Evolutionary conservation across 805 yeast genomes (phyloP).

Genomic region (Monosporozyma servazzii): DNA sequence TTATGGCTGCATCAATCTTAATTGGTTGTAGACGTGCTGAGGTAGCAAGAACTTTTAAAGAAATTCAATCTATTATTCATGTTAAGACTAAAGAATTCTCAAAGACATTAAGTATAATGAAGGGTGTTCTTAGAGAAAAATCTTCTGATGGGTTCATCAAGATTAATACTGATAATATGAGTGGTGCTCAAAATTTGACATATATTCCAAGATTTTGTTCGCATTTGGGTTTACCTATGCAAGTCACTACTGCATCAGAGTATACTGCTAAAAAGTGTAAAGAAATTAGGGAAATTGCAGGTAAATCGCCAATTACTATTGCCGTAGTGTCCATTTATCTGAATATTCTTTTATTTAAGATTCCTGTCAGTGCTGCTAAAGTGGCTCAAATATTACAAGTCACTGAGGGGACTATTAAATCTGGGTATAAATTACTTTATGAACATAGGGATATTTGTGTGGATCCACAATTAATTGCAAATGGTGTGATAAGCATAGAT

Average conservation of each 20-base stretch:
- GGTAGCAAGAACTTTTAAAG: slow-evolving; percentile 91
- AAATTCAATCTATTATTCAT: slow-evolving; percentile 87
- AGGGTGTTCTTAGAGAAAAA: slow-evolving; percentile 48
- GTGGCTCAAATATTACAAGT: slow-evolving; percentile 93
- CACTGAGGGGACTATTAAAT: slow-evolving; percentile 93
- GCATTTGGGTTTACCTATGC: slow-evolving; percentile 77
- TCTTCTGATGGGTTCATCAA: slow-evolving; percentile 31
- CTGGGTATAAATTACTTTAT: slow-evolving; percentile 74
- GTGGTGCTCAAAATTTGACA: slow-evolving; percentile 86
- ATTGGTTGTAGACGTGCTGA: slow-evolving; percentile 91
- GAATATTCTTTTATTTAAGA: slow-evolving; percentile 82
- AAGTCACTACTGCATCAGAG: slow-evolving; percentile 86
- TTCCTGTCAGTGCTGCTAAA: slow-evolving; percentile 62
- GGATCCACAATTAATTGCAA: slow-evolving; percentile 26
- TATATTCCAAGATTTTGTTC: slow-evolving; percentile 94
- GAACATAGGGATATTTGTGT: slow-evolving; percentile 63
- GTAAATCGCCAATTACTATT: slow-evolving; percentile 92
- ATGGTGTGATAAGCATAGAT: slow-evolving; percentile 24
- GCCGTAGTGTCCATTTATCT: slow-evolving; percentile 96
- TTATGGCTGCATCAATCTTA: slow-evolving; percentile 93
- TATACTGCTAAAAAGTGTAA: slow-evolving; percentile 82
- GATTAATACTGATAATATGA: slow-evolving; percentile 38
- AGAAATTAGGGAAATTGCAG: slow-evolving; percentile 88
- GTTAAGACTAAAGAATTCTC: slow-evolving; percentile 95
- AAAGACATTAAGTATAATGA: slow-evolving; percentile 77